Base-by-base conservation (phyloP, 2,329 filamentous ascomycete species). In the Aureobasidium sp. region DNA sequence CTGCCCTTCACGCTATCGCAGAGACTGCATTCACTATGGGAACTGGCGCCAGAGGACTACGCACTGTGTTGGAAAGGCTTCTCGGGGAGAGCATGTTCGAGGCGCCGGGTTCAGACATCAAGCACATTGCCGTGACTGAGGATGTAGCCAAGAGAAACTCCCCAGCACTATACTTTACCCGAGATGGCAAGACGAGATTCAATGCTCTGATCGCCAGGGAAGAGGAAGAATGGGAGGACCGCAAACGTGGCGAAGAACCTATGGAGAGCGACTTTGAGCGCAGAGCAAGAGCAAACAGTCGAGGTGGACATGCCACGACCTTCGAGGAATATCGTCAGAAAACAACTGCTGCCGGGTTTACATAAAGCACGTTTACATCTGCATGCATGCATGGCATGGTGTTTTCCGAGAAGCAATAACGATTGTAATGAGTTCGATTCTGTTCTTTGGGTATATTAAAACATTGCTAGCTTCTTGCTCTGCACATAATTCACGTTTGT, bases 1-100 rank as follows among this genome's bases (percentile, higher is more conserved):
- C 86, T 7, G 89, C 93, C 0, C 78, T 97, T n/a, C 82, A 86
- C 65, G 89, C 89, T 56, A 86, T 99, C 63, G 93, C 94, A 3
- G 83, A 86, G 64, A 88, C 87, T 31, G 85, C 84, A 2, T 76
- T 81, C 58, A 78, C 78, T 15, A 87, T 87, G 81, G 85, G 84
- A 1, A 97, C 93, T 0, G 94, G 94, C 3, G 79, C 79, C 1
- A 72, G 79, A 31, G 79, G 76, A 2, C 67, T 81, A 20, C 74
- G 77, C 2, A 79, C 78, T 2, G 78, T 81, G 15, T 73, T 80
- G 65, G 79, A 81, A 64, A 70, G 78, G 22, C 64, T 81, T 47
- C 72, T 81, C 5, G 72, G 73, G 55, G 72, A 79, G 64, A 68
- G 70, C 53, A 80, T 80, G 74, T 81, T 78, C 64, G 78, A 80